Evolutionary conservation across 2,329 filamentous ascomycete species (phyloP).

Genomic region (Hypoxylon sp.): DNA sequence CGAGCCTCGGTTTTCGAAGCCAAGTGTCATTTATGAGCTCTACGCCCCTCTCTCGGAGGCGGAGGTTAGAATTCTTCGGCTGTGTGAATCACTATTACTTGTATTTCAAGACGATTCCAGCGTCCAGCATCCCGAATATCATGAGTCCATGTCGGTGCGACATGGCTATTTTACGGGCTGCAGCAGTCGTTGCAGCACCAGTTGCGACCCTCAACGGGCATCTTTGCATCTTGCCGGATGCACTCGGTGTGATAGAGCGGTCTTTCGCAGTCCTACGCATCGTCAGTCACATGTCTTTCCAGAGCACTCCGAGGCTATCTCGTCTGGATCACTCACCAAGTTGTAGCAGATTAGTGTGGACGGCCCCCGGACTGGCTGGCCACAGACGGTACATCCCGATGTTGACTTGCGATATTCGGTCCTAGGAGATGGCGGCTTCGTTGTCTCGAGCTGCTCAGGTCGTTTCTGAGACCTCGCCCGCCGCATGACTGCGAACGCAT

Average conservation of each 20-base stretch:
- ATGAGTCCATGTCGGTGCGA: background rate
- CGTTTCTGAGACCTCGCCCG: conserved; percentile 49
- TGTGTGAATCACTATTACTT: background rate
- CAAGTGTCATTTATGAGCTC: conserved; percentile 5
- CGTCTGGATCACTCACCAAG: conserved; percentile 50
- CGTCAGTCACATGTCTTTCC: conserved; percentile 23
- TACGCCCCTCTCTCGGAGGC: background rate
- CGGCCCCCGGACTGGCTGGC: conserved; percentile 57
- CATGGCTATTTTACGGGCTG: conserved; percentile 7
- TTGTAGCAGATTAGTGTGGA: conserved; percentile 59
- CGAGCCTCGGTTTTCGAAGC: background rate
- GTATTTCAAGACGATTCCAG: background rate
- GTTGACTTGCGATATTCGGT: conserved; percentile 52
- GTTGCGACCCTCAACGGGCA: conserved; percentile 47
- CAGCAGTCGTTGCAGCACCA: conserved; percentile 57
- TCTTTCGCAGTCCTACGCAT: conserved; percentile 44
- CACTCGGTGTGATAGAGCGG: conserved; percentile 61
- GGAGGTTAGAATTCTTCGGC: background rate
- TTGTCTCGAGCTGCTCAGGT: conserved; percentile 36
- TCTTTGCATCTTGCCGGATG: conserved; percentile 48
- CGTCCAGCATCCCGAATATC: background rate
- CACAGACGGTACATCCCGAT: conserved; percentile 58
- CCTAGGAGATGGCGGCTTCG: conserved; percentile 36
- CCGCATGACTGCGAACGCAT: conserved; percentile 55
- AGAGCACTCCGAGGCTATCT: background rate